Conservation (phyloP, 2,329 filamentous ascomycete species). For the Pestalotiopsis sp. region DNA sequence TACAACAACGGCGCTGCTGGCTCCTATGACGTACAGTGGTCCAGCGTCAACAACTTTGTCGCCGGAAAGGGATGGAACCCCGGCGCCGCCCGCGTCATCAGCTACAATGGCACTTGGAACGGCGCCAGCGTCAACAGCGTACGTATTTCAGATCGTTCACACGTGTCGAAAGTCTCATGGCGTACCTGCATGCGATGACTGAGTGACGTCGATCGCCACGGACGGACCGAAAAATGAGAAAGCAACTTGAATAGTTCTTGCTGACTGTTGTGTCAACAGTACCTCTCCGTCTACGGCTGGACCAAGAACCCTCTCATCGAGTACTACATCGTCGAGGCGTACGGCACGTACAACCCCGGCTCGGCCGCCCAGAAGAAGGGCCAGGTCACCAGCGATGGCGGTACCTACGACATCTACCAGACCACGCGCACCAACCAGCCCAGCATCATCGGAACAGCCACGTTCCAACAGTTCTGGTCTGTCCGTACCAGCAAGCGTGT, state of each 20-base stretch:
- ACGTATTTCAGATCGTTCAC: neutral
- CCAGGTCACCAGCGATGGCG: conserved; percentile 32
- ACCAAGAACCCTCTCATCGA: conserved; percentile 39
- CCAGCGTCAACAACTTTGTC: conserved; percentile 50
- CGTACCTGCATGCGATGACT: neutral
- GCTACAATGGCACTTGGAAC: conserved; percentile 36
- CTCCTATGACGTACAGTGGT: conserved; percentile 53
- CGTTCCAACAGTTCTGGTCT: conserved; percentile 56
- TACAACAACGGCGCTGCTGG: conserved; percentile 60
- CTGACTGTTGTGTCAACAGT: conserved; percentile 47
- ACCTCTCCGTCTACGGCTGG: conserved; percentile 46
- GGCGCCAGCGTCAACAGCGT: conserved; percentile 37
- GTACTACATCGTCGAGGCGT: conserved; percentile 41
- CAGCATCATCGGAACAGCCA: conserved; percentile 46
- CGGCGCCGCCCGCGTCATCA: conserved; percentile 29
- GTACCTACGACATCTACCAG: conserved; percentile 37
- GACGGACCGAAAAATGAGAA: neutral
- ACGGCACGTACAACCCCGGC: conserved; percentile 35
- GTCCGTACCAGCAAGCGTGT: conserved; percentile 52
- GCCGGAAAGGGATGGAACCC: conserved; percentile 55
- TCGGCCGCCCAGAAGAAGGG: conserved; percentile 31
- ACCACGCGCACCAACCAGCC: conserved; percentile 42
- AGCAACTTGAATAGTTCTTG: conserved; percentile 31
- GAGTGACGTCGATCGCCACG: neutral
- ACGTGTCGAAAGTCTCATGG: no score